phyloP scores from a whole-genome alignment of 192 early-diverging fungal genomes.

The Borealophlyctis nickersoniae region DNA sequence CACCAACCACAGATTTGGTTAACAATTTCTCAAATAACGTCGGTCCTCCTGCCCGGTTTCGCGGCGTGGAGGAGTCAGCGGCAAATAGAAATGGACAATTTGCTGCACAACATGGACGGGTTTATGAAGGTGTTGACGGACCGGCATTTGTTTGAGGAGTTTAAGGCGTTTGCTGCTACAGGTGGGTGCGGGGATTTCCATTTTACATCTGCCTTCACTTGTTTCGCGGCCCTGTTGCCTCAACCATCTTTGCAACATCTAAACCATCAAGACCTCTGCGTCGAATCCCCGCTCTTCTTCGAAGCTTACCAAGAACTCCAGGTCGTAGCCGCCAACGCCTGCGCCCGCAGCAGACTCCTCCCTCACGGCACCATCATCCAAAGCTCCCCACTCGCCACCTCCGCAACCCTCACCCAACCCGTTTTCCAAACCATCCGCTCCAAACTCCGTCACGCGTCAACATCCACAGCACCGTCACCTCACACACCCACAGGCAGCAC shows the following conservation, averaged over 20 bases:
- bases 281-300: conserved; percentile 26
- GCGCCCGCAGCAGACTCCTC: conserved; percentile 2
- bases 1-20: too few species aligned
- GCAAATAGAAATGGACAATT: background rate
- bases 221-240: too few species aligned
- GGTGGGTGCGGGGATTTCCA: conserved; percentile 1
- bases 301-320: conserved; percentile 28
- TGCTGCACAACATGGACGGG: conserved; percentile 23
- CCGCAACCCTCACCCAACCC: conserved; percentile 5
- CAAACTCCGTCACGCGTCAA: background rate
- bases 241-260: too few species aligned
- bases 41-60: too few species aligned
- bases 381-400: conserved; percentile 12
- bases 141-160: conserved; percentile 15
- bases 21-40: too few species aligned
- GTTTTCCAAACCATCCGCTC: background rate
- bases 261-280: conserved; percentile 21
- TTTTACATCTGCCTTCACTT: too few species aligned
- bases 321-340: conserved; percentile 17
- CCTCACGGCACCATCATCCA: conserved; percentile 14
- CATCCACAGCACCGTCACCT: background rate
- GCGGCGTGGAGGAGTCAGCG: too few species aligned
- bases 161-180: conserved; percentile 21
- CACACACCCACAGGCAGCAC: background rate
- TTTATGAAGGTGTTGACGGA: conserved; percentile 21